These are phyloP conservation scores for Chenopodium album DNA, from an alignment of 148 eudicot species.

Conservation along the genomic window DNA sequence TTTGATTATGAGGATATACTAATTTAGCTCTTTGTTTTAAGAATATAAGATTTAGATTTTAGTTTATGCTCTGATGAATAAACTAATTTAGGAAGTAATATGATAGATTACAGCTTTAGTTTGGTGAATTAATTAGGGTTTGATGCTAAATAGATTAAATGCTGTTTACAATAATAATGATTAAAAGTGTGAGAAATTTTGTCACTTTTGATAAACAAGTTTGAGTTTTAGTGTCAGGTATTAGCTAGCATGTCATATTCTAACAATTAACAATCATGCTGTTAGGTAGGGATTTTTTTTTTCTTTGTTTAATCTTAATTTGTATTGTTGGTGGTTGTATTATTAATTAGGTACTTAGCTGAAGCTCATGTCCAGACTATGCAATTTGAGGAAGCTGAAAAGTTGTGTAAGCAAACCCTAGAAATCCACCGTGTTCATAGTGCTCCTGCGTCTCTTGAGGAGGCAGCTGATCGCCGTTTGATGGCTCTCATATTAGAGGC, in stretches of 20 bases:
- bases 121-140: not conserved
- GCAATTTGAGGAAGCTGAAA: slow-evolving; percentile 97
- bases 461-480: slow-evolving; percentile 95
- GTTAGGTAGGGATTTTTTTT: not conserved
- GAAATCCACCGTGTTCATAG: slow-evolving; percentile 93
- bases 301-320: not conserved
- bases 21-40: not conserved
- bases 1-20: too few species aligned
- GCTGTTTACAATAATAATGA: not conserved
- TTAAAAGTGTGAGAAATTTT: not conserved
- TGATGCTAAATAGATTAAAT: not conserved
- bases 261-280: not conserved
- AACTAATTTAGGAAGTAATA: not conserved
- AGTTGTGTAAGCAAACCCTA: slow-evolving; percentile 73
- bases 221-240: not conserved
- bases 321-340: slow-evolving; percentile 2
- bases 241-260: slow-evolving; percentile 13
- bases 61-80: not conserved
- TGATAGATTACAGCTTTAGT: not conserved
- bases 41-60: too few species aligned
- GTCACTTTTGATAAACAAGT: slow-evolving; percentile 4
- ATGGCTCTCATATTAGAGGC: slow-evolving; percentile 99
- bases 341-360: slow-evolving; percentile 66
- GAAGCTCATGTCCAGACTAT: slow-evolving; percentile 98
- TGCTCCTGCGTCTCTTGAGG: slow-evolving; percentile 92